Percentiles rank a stretch among this genome's conserved stretches.
Conservation (phyloP, 2,329 filamentous ascomycete species). For the Cercospora sojina region DNA sequence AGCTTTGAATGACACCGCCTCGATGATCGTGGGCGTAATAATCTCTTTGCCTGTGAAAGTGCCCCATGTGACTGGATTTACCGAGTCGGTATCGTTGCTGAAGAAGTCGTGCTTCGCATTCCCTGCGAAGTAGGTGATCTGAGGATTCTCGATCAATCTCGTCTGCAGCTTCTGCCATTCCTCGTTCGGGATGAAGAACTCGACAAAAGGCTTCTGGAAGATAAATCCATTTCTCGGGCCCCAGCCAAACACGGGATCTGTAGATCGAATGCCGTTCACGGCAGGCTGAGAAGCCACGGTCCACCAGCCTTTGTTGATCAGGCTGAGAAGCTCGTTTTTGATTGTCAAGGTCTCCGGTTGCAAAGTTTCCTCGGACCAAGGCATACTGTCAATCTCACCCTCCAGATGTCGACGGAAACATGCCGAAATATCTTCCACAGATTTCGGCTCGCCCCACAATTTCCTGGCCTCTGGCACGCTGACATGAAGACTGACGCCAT, state of each 20-base stretch:
- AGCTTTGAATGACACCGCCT: slow-evolving; percentile 87
- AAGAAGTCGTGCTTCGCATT: slow-evolving; percentile 76
- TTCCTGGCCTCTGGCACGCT: slow-evolving; percentile 77
- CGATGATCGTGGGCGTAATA: slow-evolving; percentile 92
- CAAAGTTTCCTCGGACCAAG: slow-evolving; percentile 90
- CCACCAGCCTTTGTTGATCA: slow-evolving; percentile 91
- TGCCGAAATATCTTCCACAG: slow-evolving; percentile 68
- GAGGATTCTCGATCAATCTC: slow-evolving; percentile 64
- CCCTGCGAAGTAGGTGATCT: slow-evolving; percentile 83
- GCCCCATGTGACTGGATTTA: slow-evolving; percentile 96
- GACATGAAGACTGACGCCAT: slow-evolving; percentile 92
- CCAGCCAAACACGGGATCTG: slow-evolving; percentile 84
- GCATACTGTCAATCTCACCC: slow-evolving; percentile 76
- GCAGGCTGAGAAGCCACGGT: slow-evolving; percentile 93
- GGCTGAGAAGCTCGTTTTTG: slow-evolving; percentile 66
- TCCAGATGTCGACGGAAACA: slow-evolving; percentile 80
- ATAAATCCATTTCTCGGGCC: slow-evolving; percentile 89
- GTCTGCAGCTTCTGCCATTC: slow-evolving; percentile 70
- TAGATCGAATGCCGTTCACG: slow-evolving; percentile 78
- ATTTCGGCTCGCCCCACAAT: slow-evolving; percentile 79
- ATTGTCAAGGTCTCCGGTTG: slow-evolving; percentile 83
- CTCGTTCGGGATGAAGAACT: slow-evolving; percentile 78
- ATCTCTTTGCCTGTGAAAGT: slow-evolving; percentile 95
- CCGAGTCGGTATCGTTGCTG: slow-evolving; percentile 63
- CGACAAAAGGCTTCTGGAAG: slow-evolving; percentile 97